Base-by-base conservation (phyloP, 306 rosid species). In the Boehmeria nivea region DNA sequence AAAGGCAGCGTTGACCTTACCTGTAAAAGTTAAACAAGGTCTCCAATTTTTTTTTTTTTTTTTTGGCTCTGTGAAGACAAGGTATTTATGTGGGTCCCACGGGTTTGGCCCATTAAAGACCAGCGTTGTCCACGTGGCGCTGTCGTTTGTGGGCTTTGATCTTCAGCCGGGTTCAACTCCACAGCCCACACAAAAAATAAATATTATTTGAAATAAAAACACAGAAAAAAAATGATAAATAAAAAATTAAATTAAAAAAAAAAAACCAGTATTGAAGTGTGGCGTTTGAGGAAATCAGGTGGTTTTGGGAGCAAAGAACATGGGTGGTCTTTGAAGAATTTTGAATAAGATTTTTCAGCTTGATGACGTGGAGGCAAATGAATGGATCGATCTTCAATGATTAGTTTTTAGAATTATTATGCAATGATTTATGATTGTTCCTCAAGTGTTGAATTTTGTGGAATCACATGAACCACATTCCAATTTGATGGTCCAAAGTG, bases 1-100 rank as follows among this genome's bases (percentile, higher is more conserved):
- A 6, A 24, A 16, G 4, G 57, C 0, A 58, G 21, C 48, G 71
- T 80, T 70, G 76, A 66, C 80, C 77, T 51, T 6, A 15, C 22
- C n/a, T n/a, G n/a, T n/a, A n/a, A n/a, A n/a, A n/a, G n/a, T n/a
- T 33, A 15, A 54, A 49, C 13, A 11, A 4, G 21, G n/a, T n/a
- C n/a, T n/a, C n/a, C 36, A 31, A 31, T 10, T 6, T 31, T 31
- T 4, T 1, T 31, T 31, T 31, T 31, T 54, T 34, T 46, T 31
- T 31, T 31, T 54, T 34, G 42, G 54, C 37, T 31, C 17, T 64
- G 33, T 28, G 15, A 10, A 33, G 46, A 18, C 26, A 23, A 51
- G 14, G 12, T 28, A 12, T n/a, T 6, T 31, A 6, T 24, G 6
- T 26, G 59, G 51, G 63, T 16, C 61, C 58, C 62, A 2, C 54